These are phyloP conservation scores for Serpula lacrymans DNA, from an alignment of 768 basidiomycete genomes.

Conservation along the genomic window DNA sequence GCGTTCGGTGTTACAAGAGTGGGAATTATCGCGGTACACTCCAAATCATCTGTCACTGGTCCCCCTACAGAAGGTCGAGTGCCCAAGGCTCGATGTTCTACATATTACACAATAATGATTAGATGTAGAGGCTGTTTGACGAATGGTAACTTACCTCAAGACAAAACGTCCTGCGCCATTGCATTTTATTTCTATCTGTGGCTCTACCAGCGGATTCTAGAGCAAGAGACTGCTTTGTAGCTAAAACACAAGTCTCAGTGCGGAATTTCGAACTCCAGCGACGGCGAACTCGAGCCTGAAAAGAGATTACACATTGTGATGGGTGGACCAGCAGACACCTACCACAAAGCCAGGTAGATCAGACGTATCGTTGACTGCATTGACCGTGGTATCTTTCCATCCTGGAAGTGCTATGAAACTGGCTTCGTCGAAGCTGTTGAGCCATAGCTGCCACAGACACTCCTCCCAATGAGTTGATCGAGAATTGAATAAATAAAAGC, in stretches of 20 bases:
- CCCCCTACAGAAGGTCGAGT: no score
- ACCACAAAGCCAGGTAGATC: slow-evolving; percentile 20
- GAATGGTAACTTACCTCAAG: slow-evolving; percentile 34
- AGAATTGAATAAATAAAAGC: slow-evolving; percentile 42
- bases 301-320: no score
- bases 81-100: no score
- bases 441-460: slow-evolving; percentile 63
- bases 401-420: slow-evolving; percentile 14
- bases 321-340: slow-evolving; percentile 2
- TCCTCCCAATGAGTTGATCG: slow-evolving; percentile 57
- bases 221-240: slow-evolving; percentile 36
- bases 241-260: slow-evolving; percentile 50
- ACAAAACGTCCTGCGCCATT: slow-evolving; percentile 60
- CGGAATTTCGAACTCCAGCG: slow-evolving; percentile 47
- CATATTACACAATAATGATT: no score
- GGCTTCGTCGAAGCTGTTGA: slow-evolving; percentile 48
- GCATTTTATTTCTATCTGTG: slow-evolving; percentile 38
- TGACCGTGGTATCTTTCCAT: slow-evolving; percentile 6
- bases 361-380: slow-evolving; percentile 5
- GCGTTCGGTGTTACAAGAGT: slow-evolving; percentile 3
- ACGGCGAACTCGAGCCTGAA: slow-evolving; percentile 38
- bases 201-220: slow-evolving; percentile 31
- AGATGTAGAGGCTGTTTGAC: no score
- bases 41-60: no score
- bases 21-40: no score